phyloP scores from a whole-genome alignment of 2,329 filamentous ascomycete species.

The Colletotrichum sp. region DNA sequence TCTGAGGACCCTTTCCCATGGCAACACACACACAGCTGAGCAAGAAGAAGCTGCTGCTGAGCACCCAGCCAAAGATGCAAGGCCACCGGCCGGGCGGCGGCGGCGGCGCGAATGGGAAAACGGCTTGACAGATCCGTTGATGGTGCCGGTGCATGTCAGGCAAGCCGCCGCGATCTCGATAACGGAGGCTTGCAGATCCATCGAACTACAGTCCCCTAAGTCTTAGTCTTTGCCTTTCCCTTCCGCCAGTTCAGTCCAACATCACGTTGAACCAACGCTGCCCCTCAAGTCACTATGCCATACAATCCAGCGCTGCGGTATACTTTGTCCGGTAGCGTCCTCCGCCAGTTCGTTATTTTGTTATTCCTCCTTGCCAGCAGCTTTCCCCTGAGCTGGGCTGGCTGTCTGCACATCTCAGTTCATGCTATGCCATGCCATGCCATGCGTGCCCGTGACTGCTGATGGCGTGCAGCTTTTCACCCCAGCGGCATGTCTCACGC shows the following conservation, averaged over 20 bases:
- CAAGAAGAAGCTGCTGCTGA: not conserved
- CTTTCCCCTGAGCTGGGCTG: not conserved
- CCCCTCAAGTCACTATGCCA: not conserved
- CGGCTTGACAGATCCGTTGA: not conserved
- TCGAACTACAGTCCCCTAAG: not conserved
- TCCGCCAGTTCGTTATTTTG: not conserved
- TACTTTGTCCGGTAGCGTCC: not conserved
- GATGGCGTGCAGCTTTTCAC: not conserved
- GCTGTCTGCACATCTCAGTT: not conserved
- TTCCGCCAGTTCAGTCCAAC: not conserved
- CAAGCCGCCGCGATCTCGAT: slow-evolving; percentile 1
- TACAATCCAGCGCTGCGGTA: not conserved
- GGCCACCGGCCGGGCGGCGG: not conserved
- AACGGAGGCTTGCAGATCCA: slow-evolving; percentile 5
- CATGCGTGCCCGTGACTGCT: not conserved
- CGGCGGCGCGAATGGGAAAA: not conserved
- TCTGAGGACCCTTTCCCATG: not conserved
- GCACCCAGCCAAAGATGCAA: not conserved
- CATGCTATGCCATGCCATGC: not conserved
- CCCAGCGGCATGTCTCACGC: not conserved
- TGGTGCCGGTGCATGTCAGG: not conserved
- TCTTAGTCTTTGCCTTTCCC: not conserved
- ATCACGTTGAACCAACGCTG: not conserved
- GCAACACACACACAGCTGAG: not conserved
- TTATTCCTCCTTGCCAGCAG: not conserved